Evolutionary conservation across 2,329 filamentous ascomycete species (phyloP).

Genomic region (Sporothrix brunneoviolacea): DNA sequence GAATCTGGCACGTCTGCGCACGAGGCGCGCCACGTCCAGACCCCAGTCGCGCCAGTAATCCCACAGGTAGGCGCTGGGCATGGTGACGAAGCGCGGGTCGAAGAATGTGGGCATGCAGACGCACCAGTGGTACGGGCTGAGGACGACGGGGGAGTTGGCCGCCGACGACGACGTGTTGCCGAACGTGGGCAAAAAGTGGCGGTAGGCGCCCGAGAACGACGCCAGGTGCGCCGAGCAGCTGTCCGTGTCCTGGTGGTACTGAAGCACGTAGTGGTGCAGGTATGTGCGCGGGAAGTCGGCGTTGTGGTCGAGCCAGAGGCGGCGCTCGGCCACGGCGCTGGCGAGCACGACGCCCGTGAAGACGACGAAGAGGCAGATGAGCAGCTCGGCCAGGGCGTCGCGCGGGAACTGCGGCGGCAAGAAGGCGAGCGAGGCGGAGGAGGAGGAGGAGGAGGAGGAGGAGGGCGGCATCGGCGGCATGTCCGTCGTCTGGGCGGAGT

Average conservation of each 20-base stretch:
- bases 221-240: background rate
- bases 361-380: background rate
- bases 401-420: conserved; percentile 2
- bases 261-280: conserved; percentile 10
- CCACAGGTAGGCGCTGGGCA: background rate
- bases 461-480: no score
- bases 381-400: conserved; percentile 11
- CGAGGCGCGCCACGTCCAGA: background rate
- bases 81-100: conserved; percentile 10
- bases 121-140: conserved; percentile 11
- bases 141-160: background rate
- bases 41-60: background rate
- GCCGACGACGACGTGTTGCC: background rate
- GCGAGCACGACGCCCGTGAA: background rate
- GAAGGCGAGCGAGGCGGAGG: no score
- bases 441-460: no score
- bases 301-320: conserved; percentile 16
- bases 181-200: background rate
- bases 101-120: conserved; percentile 9
- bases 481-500: no score
- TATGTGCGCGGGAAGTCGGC: conserved; percentile 8
- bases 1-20: no score
- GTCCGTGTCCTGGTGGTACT: background rate
- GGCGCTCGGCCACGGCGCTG: conserved; percentile 8
- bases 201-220: background rate